These are phyloP conservation scores for Aspergillus terreus DNA, from an alignment of 2,329 filamentous ascomycete species.

Conservation along the genomic window DNA sequence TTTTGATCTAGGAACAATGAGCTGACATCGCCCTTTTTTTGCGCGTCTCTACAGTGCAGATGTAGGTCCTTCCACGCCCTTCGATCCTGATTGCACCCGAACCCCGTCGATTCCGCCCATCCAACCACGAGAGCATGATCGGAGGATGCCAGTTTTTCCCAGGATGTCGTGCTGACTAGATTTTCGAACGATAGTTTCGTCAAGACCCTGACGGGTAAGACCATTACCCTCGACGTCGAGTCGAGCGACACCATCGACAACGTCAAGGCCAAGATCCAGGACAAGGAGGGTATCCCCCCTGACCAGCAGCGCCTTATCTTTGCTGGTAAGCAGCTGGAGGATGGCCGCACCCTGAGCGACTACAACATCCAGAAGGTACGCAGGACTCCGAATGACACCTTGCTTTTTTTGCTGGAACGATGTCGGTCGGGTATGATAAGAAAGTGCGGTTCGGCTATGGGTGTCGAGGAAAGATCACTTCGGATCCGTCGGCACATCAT, in stretches of 20 bases:
- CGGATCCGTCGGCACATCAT: not conserved
- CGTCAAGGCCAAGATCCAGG: constrained; percentile 99
- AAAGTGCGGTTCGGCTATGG: not conserved
- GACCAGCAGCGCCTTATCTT: constrained; percentile 99
- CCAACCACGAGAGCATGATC: constrained; percentile 8
- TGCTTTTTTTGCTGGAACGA: constrained; percentile 3
- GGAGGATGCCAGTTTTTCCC: not conserved
- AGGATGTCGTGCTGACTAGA: constrained; percentile 20
- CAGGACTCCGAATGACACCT: constrained; percentile 14
- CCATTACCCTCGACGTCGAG: constrained; percentile 99
- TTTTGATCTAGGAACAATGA: constrained; percentile 13
- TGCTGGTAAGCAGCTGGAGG: constrained; percentile 98
- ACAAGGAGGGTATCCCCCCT: constrained; percentile 98
- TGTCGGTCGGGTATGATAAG: constrained; percentile 5
- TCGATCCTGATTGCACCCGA: constrained; percentile 19
- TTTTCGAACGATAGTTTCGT: constrained; percentile 70
- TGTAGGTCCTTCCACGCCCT: constrained; percentile 58
- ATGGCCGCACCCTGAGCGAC: constrained; percentile 92
- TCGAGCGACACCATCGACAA: constrained; percentile 99
- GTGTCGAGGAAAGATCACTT: not conserved
- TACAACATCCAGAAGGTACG: constrained; percentile 99
- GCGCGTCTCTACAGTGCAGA: constrained; percentile 67
- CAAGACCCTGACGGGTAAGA: constrained; percentile 99
- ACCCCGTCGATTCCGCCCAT: constrained; percentile 3
- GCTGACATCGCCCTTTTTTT: constrained; percentile 47